Percentiles rank a stretch among this genome's conserved stretches.
These are phyloP conservation scores for Carex cristatella DNA, from an alignment of 176 grass and related monocot species.

Conservation along the genomic window DNA sequence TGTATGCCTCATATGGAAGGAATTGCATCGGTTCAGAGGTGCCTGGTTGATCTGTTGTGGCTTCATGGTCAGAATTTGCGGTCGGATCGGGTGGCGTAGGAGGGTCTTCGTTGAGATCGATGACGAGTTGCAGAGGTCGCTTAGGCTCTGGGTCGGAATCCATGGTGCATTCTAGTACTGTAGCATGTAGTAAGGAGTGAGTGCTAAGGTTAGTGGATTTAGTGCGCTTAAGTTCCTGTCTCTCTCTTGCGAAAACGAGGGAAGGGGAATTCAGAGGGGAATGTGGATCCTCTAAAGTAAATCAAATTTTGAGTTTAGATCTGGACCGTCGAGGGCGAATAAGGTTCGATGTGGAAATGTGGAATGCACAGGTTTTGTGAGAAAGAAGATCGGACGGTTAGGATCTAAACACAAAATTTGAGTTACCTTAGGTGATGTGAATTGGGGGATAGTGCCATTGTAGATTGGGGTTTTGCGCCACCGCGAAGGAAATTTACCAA, in stretches of 20 bases:
- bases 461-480: conserved; percentile 1
- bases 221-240: not conserved
- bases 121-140: conserved; percentile 52
- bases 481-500: not conserved
- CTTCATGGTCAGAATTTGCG: conserved; percentile 5
- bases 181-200: not conserved
- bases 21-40: conserved; percentile 5
- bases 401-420: too few relatives aligned
- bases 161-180: conserved; percentile 22
- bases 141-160: conserved; percentile 29
- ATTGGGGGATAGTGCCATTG: not conserved
- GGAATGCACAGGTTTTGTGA: too few relatives aligned
- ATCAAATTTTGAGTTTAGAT: too few relatives aligned
- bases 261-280: not conserved
- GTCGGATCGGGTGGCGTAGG: conserved; percentile 12
- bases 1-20: conserved; percentile 40
- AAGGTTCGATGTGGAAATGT: too few relatives aligned
- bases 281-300: too few relatives aligned
- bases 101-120: conserved; percentile 88
- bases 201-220: not conserved
- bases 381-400: too few relatives aligned
- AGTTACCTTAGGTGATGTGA: too few relatives aligned
- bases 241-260: not conserved
- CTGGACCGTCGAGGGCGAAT: too few relatives aligned
- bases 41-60: not conserved